These are phyloP conservation scores for Geosmithia putterillii DNA, from an alignment of 2,329 filamentous ascomycete genomes.

Conservation along the genomic window DNA sequence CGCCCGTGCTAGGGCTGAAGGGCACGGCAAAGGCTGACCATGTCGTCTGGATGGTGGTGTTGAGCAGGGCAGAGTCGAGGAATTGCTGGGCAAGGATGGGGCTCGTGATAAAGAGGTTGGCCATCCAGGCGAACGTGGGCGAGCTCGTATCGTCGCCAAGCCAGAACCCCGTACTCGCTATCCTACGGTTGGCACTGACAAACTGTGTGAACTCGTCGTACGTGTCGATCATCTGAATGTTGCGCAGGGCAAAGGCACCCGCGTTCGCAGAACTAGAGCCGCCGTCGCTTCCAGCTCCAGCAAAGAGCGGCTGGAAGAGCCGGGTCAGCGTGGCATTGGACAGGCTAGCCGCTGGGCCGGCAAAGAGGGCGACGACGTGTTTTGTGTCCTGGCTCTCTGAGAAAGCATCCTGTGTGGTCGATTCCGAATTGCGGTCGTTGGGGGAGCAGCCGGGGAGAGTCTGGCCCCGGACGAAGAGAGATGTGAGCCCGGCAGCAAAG, in stretches of 20 bases:
- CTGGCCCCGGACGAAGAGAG: slow-evolving; percentile 57
- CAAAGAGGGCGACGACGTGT: slow-evolving; percentile 13
- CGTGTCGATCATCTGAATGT: slow-evolving; percentile 44
- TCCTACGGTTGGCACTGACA: slow-evolving; percentile 49
- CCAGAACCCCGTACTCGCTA: slow-evolving; percentile 67
- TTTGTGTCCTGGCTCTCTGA: slow-evolving; percentile 17
- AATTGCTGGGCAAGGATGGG: slow-evolving; percentile 53
- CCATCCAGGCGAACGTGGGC: slow-evolving; percentile 61
- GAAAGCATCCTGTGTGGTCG: slow-evolving; percentile 22
- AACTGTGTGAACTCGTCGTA: slow-evolving; percentile 57
- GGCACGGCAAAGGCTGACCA: slow-evolving; percentile 68
- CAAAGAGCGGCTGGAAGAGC: slow-evolving; percentile 28
- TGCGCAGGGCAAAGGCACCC: slow-evolving; percentile 7
- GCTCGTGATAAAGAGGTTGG: slow-evolving; percentile 44
- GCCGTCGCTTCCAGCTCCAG: slow-evolving; percentile 7
- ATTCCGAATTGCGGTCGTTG: slow-evolving; percentile 29
- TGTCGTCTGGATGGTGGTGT: slow-evolving; percentile 56
- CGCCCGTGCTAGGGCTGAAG: slow-evolving; percentile 54
- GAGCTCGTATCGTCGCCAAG: slow-evolving; percentile 46
- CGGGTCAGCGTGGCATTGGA: slow-evolving; percentile 12
- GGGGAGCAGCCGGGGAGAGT: slow-evolving; percentile 38
- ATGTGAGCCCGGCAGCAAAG: slow-evolving; percentile 65
- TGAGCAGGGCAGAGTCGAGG: slow-evolving; percentile 52
- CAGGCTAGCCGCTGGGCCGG: slow-evolving; percentile 24
- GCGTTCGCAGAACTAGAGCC: slow-evolving; percentile 2